Conservation (phyloP, 2,329 filamentous ascomycete genomes). For the Tolypocladium ovalisporum region DNA sequence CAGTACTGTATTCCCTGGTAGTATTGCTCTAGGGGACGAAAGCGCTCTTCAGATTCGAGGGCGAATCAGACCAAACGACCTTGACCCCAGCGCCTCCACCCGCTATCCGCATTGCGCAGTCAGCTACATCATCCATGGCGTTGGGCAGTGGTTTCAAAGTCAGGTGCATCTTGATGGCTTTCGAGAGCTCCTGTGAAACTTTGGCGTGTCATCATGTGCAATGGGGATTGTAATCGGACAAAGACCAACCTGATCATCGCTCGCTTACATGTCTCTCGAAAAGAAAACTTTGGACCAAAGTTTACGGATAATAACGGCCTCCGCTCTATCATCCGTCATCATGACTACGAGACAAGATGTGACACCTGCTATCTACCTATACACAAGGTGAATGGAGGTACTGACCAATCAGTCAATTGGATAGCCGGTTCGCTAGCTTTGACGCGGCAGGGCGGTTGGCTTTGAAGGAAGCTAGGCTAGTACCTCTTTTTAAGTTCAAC, state of each 20-base stretch:
- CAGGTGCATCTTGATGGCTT: background rate
- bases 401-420: background rate
- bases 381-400: background rate
- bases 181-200: background rate
- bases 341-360: background rate
- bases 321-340: background rate
- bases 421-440: too few species aligned
- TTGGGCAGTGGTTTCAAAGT: background rate
- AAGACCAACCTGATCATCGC: background rate
- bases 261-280: background rate
- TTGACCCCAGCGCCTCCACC: background rate
- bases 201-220: background rate
- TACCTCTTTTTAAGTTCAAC: background rate
- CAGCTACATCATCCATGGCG: background rate
- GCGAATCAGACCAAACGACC: too few species aligned
- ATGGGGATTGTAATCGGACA: background rate
- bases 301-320: background rate
- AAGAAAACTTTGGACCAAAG: background rate
- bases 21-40: too few species aligned
- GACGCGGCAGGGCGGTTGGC: background rate
- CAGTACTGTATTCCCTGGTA: too few species aligned
- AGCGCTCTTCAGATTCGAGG: too few species aligned
- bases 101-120: background rate
- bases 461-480: background rate
- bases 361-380: background rate